Evolutionary conservation across 352 stramenopile species (phyloP), one percentile per base, ranked within the genome.

Genomic region (Elongisporangium prolatum): DNA sequence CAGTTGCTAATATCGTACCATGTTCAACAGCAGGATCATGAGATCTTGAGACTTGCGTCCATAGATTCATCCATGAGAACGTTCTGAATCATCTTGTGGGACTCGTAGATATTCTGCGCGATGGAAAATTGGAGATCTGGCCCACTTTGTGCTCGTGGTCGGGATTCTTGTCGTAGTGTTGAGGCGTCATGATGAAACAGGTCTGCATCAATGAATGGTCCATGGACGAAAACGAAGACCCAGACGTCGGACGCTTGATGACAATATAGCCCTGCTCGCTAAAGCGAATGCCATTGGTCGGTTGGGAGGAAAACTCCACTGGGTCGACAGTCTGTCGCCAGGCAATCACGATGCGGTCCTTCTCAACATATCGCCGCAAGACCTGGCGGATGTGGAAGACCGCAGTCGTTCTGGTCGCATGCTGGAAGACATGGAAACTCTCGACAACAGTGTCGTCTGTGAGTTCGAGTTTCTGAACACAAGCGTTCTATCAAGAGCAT

Each of bases 291-390:
- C 74, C 75, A 6, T 71, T 55, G 8, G 87, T 56, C 37, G 69
- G 60, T 51, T 81, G 69, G 13, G 67, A 61, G 47, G 71, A 72
- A 58, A 88, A 88, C 56, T 84, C 69, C 18, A 80, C 61, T 5
- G 77, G 74, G 16, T 90, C 68, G 55, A 87, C 77, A 24, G 71
- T 77, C 18, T 77, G 75, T 24, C 66, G 72, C 77, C 77, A 90
- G 22, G 75, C 71, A 37, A 76, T 48, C 10, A 73, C 68, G 37
- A 62, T 52, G 16, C 50, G 52, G 13, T 56, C 13, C 4, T 61
- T 24, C 52, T 76, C 53, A 8, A 63, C 24, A 21, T 76, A 72
- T 25, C 21, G 25, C n/a, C 21, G 20, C 2, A 58, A 14, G 13
- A 34, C 37, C 53, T 58, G 38, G 4, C 53, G 53, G 2, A 18